Evolutionary conservation across 768 basidiomycete species (phyloP).

Genomic region (Tremella mesenterica): DNA sequence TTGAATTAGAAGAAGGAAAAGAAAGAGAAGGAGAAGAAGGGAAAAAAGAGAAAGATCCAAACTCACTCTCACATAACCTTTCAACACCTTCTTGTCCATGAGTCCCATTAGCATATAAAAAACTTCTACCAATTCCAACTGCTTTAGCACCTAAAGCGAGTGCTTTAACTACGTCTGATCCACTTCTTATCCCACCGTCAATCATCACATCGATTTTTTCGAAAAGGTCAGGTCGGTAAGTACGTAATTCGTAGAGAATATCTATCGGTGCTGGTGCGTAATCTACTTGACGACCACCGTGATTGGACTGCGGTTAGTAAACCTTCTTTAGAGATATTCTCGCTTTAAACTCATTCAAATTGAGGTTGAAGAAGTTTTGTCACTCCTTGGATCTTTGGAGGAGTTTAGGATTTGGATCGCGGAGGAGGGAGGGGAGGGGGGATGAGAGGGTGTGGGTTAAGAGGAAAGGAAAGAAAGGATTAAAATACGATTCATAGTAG

Average conservation of each 20-base stretch:
- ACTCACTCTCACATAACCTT: constrained; percentile 41
- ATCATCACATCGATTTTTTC: constrained; percentile 59
- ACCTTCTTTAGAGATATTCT: too few species aligned
- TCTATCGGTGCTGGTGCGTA: constrained; percentile 47
- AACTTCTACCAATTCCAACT: constrained; percentile 45
- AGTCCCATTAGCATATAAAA: constrained; percentile 46
- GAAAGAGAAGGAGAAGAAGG: not conserved
- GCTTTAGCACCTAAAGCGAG: constrained; percentile 57
- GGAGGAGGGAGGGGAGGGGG: too few species aligned
- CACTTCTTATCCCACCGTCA: constrained; percentile 72
- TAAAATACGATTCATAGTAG: too few species aligned
- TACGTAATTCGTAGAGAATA: constrained; percentile 65
- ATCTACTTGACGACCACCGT: constrained; percentile 58
- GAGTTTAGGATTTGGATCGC: too few species aligned
- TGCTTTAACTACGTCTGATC: constrained; percentile 84
- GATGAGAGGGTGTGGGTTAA: too few species aligned
- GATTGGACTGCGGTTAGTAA: constrained; percentile 69
- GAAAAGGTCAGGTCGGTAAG: constrained; percentile 59
- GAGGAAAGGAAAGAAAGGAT: too few species aligned
- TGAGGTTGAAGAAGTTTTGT: not conserved
- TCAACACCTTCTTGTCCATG: constrained; percentile 46
- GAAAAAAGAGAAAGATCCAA: not conserved
- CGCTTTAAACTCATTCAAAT: too few species aligned
- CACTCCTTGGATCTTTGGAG: too few species aligned
- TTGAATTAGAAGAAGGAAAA: not conserved